Percentiles rank a stretch among this genome's conserved stretches.
phyloP scores from a whole-genome alignment of 495 filamentous ascomycete genomes.

The Alectoria sarmentosa region DNA sequence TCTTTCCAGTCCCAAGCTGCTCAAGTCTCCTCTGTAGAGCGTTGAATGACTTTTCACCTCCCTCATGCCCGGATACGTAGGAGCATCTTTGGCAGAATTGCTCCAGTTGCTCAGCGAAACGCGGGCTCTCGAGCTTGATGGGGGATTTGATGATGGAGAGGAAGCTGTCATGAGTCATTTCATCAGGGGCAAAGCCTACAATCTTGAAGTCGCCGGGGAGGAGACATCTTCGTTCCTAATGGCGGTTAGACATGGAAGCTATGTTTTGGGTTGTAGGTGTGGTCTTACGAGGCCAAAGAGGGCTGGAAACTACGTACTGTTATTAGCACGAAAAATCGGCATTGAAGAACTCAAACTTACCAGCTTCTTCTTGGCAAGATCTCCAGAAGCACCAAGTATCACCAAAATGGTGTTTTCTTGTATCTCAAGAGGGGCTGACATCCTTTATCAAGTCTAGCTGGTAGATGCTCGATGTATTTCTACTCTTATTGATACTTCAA shows the following conservation, averaged over 20 bases:
- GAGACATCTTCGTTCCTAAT: slow-evolving; percentile 20
- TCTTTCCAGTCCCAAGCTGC: slow-evolving; percentile 17
- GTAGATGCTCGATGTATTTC: background rate
- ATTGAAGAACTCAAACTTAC: background rate
- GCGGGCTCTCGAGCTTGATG: slow-evolving; percentile 19
- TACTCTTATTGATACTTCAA: background rate
- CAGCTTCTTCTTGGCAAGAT: slow-evolving; percentile 27
- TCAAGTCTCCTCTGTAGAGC: slow-evolving; percentile 20
- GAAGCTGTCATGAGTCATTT: slow-evolving; percentile 23
- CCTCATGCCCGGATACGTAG: slow-evolving; percentile 25
- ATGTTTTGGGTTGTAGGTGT: no score
- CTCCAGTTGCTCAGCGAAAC: slow-evolving; percentile 21
- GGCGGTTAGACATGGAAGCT: background rate
- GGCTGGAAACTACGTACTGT: slow-evolving; percentile 21
- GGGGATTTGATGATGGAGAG: slow-evolving; percentile 17
- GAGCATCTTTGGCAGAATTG: slow-evolving; percentile 23
- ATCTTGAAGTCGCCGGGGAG: slow-evolving; percentile 21
- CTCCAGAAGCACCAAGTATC: slow-evolving; percentile 25
- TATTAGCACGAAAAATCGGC: background rate
- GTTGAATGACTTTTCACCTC: slow-evolving; percentile 23
- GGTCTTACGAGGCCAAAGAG: slow-evolving; percentile 25
- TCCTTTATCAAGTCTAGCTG: background rate
- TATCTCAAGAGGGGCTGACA: slow-evolving; percentile 13
- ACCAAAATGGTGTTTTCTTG: slow-evolving; percentile 22
- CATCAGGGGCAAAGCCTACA: slow-evolving; percentile 24